Evolutionary conservation across 78 protist genomes (phyloP).

Genomic region (Dictyostelium intermedium): DNA sequence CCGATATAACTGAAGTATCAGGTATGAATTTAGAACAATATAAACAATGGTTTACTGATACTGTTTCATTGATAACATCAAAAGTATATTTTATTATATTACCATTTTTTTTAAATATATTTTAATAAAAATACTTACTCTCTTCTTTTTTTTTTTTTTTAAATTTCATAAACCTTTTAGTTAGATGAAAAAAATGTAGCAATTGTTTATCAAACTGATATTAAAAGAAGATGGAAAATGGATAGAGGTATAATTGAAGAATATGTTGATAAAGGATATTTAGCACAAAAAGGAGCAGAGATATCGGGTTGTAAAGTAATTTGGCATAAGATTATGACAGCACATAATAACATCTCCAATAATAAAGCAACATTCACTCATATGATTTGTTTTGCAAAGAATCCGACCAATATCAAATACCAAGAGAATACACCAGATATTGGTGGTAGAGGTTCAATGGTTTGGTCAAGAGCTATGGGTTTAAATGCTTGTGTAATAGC

Average conservation of each 20-base stretch:
- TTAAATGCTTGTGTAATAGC: slow-evolving; percentile 51
- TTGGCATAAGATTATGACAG: slow-evolving; percentile 52
- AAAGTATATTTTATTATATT: slow-evolving; percentile 7
- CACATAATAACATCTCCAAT: neutral
- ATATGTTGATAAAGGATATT: slow-evolving; percentile 49
- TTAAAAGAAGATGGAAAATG: slow-evolving; percentile 13
- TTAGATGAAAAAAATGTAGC: slow-evolving; percentile 59
- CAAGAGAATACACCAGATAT: slow-evolving; percentile 61
- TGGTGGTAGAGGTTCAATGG: slow-evolving; percentile 34
- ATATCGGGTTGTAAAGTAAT: slow-evolving; percentile 35
- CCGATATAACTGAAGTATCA: slow-evolving; percentile 48
- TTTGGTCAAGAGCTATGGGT: slow-evolving; percentile 62
- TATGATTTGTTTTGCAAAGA: slow-evolving; percentile 58
- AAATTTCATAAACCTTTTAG: neutral
- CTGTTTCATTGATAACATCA: slow-evolving; percentile 24
- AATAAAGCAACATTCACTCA: slow-evolving; percentile 35
- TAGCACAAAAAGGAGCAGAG: slow-evolving; percentile 39
- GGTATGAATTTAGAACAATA: slow-evolving; percentile 30
- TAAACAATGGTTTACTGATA: slow-evolving; percentile 41
- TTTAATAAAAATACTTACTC: too few relatives aligned
- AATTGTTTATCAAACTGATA: slow-evolving; percentile 77
- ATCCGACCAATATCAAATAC: neutral
- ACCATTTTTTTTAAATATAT: too few relatives aligned
- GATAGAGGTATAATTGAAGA: slow-evolving; percentile 12
- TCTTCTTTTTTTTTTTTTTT: neutral